phyloP scores from a whole-genome alignment of 305 asterid species.

The Fraxinus floribunda region DNA sequence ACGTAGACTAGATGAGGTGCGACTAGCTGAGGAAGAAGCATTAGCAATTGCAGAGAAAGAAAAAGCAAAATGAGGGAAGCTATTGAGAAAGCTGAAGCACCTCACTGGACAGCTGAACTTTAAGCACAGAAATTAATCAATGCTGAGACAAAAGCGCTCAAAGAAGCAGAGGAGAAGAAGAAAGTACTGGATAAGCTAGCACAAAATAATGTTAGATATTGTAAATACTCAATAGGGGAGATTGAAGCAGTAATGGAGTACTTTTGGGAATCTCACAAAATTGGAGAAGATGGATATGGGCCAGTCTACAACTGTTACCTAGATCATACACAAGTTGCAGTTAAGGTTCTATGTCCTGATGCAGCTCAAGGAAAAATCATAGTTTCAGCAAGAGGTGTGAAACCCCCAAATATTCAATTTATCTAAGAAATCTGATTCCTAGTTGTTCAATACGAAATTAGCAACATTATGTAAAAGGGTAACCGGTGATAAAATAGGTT shows the following conservation, averaged over 20 bases:
- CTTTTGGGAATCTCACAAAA: slow-evolving; percentile 55
- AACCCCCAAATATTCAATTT: neutral
- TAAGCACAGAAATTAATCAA: slow-evolving; percentile 64
- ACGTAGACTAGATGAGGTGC: slow-evolving; percentile 66
- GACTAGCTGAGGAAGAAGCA: slow-evolving; percentile 75
- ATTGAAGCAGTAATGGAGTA: slow-evolving; percentile 67
- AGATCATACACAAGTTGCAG: slow-evolving; percentile 77
- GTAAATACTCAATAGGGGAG: slow-evolving; percentile 34
- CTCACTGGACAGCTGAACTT: slow-evolving; percentile 75
- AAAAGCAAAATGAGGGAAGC: slow-evolving; percentile 74
- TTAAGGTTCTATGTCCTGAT: slow-evolving; percentile 83
- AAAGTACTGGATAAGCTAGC: slow-evolving; percentile 54
- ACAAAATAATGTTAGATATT: slow-evolving; percentile 34
- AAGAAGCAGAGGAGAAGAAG: slow-evolving; percentile 72
- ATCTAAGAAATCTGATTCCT: neutral
- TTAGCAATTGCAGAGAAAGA: slow-evolving; percentile 70
- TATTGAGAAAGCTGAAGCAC: slow-evolving; percentile 78
- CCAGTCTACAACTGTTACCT: slow-evolving; percentile 68
- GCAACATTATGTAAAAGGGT: neutral
- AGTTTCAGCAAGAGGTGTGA: slow-evolving; percentile 82
- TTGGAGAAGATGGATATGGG: slow-evolving; percentile 91
- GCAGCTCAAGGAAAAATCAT: slow-evolving; percentile 82
- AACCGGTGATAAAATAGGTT: neutral
- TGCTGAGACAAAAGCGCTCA: slow-evolving; percentile 67
- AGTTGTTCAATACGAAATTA: neutral